Conservation (phyloP, 306 rosid genomes). For the Styphnolobium japonicum region DNA sequence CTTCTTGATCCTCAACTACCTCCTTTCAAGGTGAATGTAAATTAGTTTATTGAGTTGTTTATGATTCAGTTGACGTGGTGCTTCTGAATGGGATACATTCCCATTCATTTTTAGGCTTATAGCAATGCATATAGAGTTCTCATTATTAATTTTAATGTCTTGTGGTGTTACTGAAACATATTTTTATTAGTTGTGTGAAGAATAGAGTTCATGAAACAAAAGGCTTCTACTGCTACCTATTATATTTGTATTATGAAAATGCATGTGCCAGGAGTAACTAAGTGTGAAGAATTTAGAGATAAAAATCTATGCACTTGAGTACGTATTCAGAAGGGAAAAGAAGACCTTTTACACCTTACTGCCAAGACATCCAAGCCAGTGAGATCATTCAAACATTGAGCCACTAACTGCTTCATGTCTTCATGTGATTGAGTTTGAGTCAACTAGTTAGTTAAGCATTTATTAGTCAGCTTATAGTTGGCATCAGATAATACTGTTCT, state of each 20-base stretch:
- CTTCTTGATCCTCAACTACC: not conserved
- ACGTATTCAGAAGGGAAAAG: not conserved
- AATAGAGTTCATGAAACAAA: not conserved
- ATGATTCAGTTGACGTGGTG: not conserved
- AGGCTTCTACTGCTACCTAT: not conserved
- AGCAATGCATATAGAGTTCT: not conserved
- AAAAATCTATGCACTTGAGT: not conserved
- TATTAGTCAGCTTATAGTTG: not conserved
- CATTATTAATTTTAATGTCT: not conserved
- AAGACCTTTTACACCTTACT: not conserved
- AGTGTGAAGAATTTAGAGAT: not conserved
- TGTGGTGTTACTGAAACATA: not conserved
- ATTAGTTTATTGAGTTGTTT: not conserved
- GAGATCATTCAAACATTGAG: not conserved
- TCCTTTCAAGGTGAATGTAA: not conserved
- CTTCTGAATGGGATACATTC: not conserved
- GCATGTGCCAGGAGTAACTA: not conserved
- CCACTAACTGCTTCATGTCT: not conserved
- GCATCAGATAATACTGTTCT: not conserved
- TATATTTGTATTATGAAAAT: not conserved
- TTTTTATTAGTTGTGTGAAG: not conserved
- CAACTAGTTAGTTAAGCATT: not conserved
- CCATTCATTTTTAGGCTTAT: not conserved
- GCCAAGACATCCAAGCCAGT: not conserved
- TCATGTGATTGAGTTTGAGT: constrained; percentile 1